phyloP scores from a whole-genome alignment of 1,284 basidiomycete genomes.

The Garcileccinum viscosum region DNA sequence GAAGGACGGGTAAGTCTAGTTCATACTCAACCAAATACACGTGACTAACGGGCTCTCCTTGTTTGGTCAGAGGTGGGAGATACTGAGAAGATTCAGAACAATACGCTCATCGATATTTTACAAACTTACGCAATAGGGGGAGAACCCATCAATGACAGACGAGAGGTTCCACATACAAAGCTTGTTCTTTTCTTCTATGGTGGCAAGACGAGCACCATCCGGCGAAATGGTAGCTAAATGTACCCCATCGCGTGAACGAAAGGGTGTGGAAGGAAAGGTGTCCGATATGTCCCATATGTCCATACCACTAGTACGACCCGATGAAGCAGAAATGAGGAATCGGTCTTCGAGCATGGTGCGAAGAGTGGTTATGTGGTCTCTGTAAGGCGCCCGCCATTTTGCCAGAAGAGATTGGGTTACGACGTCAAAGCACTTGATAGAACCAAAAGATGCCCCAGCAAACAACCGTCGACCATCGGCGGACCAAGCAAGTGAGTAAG shows the following conservation, averaged over 20 bases:
- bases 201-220: conserved; percentile 3
- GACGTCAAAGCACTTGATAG: conserved; percentile 2
- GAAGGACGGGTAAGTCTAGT: neutral
- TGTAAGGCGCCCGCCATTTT: neutral
- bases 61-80: neutral
- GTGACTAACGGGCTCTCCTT: conserved; percentile 9
- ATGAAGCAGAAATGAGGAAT: conserved; percentile 15
- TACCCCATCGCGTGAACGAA: conserved; percentile 3
- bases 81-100: conserved; percentile 3
- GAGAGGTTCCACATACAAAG: conserved; percentile 3
- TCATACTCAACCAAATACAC: neutral
- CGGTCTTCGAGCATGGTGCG: conserved; percentile 10
- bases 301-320: conserved; percentile 3
- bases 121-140: conserved; percentile 10
- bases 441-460: conserved; percentile 3
- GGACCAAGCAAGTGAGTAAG: conserved; percentile 19
- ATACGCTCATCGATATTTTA: neutral
- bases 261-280: neutral
- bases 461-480: conserved; percentile 13
- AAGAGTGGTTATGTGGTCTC: conserved; percentile 13
- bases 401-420: neutral
- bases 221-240: conserved; percentile 4
- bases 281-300: conserved; percentile 18
- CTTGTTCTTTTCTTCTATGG: neutral
- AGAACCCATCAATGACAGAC: neutral